Evolutionary conservation across 176 grass and related monocot genomes (phyloP).

Genomic region (Ensete glaucum): DNA sequence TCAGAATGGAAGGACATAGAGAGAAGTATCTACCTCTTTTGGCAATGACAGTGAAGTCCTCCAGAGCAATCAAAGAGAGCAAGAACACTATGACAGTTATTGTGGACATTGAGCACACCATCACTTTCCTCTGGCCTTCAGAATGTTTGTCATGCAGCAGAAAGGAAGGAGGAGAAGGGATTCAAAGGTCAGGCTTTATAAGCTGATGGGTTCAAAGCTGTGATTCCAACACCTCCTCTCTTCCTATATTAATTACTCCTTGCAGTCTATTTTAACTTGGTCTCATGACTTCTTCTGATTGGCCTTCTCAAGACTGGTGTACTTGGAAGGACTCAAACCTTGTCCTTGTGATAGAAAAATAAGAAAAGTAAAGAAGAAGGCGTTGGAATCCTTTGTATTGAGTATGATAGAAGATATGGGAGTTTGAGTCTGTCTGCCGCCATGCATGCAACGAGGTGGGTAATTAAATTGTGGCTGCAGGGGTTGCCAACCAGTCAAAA

Average conservation of each 20-base stretch:
- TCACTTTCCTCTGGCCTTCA: not conserved
- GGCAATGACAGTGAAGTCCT: not conserved
- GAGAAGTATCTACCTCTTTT: not conserved
- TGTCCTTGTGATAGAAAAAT: not conserved
- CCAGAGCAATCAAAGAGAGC: conserved; percentile 4
- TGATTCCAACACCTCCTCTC: not conserved
- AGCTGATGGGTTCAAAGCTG: conserved; percentile 1
- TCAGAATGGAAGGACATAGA: no score
- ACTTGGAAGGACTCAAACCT: conserved; percentile 1
- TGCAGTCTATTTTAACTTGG: no score
- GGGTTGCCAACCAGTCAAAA: not conserved
- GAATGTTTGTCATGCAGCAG: not conserved
- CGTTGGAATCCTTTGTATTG: not conserved
- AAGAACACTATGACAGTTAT: not conserved
- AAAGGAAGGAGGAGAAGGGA: not conserved
- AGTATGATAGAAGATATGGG: conserved; percentile 11
- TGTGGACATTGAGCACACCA: not conserved
- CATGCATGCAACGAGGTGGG: conserved; percentile 12
- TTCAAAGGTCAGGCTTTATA: not conserved
- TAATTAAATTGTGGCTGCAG: not conserved
- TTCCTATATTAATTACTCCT: no score
- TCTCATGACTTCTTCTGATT: no score
- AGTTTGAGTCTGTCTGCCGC: conserved; percentile 1
- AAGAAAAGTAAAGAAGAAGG: not conserved
- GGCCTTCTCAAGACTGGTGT: not conserved